Conservation (phyloP, 768 basidiomycete genomes). For the Phylloporus scabripes region DNA sequence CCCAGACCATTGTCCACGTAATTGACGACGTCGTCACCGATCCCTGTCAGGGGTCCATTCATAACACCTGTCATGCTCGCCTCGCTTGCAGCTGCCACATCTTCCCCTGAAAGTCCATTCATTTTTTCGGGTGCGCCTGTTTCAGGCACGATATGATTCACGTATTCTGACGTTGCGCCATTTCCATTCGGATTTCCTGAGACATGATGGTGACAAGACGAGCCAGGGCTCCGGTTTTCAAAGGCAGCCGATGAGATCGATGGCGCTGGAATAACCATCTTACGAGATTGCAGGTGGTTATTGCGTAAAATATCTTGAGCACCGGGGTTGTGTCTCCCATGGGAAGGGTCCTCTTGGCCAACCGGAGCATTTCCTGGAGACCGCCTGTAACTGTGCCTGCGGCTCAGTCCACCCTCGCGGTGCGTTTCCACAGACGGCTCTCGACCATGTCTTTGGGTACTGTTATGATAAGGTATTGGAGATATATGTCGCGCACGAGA, state of each 20-base stretch:
- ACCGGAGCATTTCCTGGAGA: slow-evolving; percentile 1
- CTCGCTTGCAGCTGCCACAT: background rate
- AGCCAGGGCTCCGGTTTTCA: background rate
- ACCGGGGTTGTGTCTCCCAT: background rate
- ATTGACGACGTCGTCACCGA: background rate
- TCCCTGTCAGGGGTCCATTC: background rate
- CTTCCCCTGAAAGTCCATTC: background rate
- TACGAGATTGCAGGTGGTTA: background rate
- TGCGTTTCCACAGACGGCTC: slow-evolving; percentile 6
- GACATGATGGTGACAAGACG: background rate
- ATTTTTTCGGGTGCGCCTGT: background rate
- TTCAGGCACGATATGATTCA: background rate
- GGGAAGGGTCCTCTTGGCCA: background rate
- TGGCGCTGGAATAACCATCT: background rate
- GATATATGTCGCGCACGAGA: slow-evolving; percentile 26
- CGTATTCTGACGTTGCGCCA: background rate
- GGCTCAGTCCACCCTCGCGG: slow-evolving; percentile 1
- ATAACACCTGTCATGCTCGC: background rate
- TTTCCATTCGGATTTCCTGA: background rate
- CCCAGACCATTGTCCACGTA: background rate
- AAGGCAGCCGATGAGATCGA: background rate
- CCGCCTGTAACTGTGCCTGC: background rate
- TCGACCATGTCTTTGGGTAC: slow-evolving; percentile 1
- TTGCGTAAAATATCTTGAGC: background rate
- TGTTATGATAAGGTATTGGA: slow-evolving; percentile 3